A percentile compares a stretch with the other conserved stretches of the same genome.
Evolutionary conservation across 1,284 basidiomycete genomes (phyloP).

Genomic region (Mycosarcoma maydis): DNA sequence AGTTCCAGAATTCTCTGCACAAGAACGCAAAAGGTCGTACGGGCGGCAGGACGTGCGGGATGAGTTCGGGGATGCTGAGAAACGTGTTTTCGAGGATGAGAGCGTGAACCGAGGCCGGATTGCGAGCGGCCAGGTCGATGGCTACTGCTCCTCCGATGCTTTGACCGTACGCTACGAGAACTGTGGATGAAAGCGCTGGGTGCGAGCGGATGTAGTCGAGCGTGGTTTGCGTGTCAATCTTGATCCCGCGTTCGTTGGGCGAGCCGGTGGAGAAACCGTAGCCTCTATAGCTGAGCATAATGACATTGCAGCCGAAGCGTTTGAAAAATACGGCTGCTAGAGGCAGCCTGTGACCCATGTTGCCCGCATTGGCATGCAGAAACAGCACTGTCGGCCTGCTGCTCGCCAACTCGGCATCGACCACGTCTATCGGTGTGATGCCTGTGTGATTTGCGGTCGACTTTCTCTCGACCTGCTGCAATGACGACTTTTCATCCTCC

Average conservation of each 20-base stretch:
- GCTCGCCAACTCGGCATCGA: slow-evolving; percentile 33
- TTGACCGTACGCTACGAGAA: slow-evolving; percentile 81
- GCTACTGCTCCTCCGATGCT: slow-evolving; percentile 95
- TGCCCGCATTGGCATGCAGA: slow-evolving; percentile 65
- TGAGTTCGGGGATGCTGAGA: slow-evolving; percentile 61
- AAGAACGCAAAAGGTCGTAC: slow-evolving; percentile 82
- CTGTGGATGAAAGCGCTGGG: slow-evolving; percentile 72
- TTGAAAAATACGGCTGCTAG: slow-evolving; percentile 85
- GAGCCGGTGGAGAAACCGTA: slow-evolving; percentile 84
- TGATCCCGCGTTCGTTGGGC: slow-evolving; percentile 81
- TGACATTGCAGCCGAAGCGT: slow-evolving; percentile 84
- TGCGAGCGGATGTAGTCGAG: slow-evolving; percentile 81
- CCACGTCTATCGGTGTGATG: slow-evolving; percentile 2
- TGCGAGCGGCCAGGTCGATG: slow-evolving; percentile 84
- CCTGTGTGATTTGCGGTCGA: slow-evolving; percentile 38
- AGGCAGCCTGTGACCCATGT: slow-evolving; percentile 81
- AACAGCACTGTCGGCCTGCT: slow-evolving; percentile 59
- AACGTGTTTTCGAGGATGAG: slow-evolving; percentile 85
- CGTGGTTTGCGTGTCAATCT: slow-evolving; percentile 77
- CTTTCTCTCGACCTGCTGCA: slow-evolving; percentile 12
- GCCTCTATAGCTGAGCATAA: slow-evolving; percentile 89
- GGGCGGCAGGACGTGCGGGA: slow-evolving; percentile 80
- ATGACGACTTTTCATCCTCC: slow-evolving; percentile 11
- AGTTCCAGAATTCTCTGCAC: slow-evolving; percentile 89
- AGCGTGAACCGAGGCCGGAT: slow-evolving; percentile 76